These are phyloP conservation scores for Acrocalymma vagum DNA, from an alignment of 2,329 filamentous ascomycete genomes.

Conservation along the genomic window DNA sequence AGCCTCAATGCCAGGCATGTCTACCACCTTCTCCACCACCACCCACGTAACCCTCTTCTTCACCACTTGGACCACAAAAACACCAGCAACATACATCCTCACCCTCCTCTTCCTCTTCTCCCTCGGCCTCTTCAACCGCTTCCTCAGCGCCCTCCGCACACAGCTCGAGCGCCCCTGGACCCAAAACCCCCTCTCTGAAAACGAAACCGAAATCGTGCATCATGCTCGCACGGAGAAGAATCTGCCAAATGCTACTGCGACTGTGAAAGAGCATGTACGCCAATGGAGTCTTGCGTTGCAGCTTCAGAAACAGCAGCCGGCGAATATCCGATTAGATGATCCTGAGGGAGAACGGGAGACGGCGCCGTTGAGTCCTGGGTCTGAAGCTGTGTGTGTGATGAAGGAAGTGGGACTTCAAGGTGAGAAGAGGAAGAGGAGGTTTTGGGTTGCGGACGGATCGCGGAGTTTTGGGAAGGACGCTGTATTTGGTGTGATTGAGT, in stretches of 20 bases:
- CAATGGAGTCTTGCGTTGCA: slow-evolving; percentile 24
- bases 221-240: slow-evolving; percentile 3
- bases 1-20: slow-evolving; percentile 29
- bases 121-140: slow-evolving; percentile 38
- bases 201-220: neutral
- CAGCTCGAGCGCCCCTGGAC: slow-evolving; percentile 35
- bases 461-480: slow-evolving; percentile 32
- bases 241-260: neutral
- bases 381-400: neutral
- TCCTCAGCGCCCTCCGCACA: slow-evolving; percentile 34
- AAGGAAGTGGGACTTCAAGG: slow-evolving; percentile 2
- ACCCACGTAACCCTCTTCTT: slow-evolving; percentile 40
- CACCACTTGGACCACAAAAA: slow-evolving; percentile 35
- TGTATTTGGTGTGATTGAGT: slow-evolving; percentile 29
- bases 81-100: slow-evolving; percentile 30
- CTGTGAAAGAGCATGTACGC: slow-evolving; percentile 14
- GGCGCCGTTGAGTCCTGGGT: slow-evolving; percentile 24
- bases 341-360: slow-evolving; percentile 20
- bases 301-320: neutral
- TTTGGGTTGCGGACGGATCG: slow-evolving; percentile 27
- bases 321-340: slow-evolving; percentile 17
- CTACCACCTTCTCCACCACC: slow-evolving; percentile 33
- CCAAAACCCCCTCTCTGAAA: slow-evolving; percentile 5
- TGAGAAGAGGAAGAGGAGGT: neutral
- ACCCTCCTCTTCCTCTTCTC: slow-evolving; percentile 37